A percentile compares a stretch with the other conserved stretches of the same genome.
These are phyloP conservation scores for Neopestalotiopsis clavispora DNA, from an alignment of 2,329 filamentous ascomycete genomes.

Conservation along the genomic window DNA sequence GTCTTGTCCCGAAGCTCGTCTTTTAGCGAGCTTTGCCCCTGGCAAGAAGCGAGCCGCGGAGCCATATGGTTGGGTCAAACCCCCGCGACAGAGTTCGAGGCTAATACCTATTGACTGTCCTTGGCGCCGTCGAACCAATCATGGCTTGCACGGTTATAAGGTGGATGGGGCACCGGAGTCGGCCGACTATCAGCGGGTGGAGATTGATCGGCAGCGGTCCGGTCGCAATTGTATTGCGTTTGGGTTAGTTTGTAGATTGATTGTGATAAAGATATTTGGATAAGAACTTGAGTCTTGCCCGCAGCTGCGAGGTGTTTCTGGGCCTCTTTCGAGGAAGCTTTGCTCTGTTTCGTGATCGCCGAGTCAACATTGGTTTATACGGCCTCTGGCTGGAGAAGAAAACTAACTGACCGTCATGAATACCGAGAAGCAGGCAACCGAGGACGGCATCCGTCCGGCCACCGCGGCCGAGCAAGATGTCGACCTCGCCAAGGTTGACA, in stretches of 20 bases:
- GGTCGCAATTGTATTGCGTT: not conserved
- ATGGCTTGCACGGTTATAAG: not conserved
- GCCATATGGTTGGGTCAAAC: not conserved
- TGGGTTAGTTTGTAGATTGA: not conserved
- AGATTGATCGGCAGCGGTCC: conserved; percentile 11
- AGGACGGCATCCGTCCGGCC: conserved; percentile 18
- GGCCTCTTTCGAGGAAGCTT: not conserved
- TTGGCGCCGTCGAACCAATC: not conserved
- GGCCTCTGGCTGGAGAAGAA: not conserved
- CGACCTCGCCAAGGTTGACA: conserved; percentile 24
- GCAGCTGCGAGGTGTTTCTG: not conserved
- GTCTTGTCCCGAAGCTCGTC: not conserved
- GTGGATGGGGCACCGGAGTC: not conserved
- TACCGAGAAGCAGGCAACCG: conserved; percentile 8
- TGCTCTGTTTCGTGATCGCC: not conserved
- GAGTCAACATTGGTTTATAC: not conserved
- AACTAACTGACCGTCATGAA: not conserved
- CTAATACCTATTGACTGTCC: conserved; percentile 1
- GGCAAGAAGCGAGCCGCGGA: not conserved
- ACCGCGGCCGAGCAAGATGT: conserved; percentile 27
- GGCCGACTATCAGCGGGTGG: conserved; percentile 11
- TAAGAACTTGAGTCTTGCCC: not conserved
- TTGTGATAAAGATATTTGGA: conserved; percentile 3
- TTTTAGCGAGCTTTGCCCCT: not conserved
- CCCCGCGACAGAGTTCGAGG: not conserved